Evolutionary conservation across 2,329 filamentous ascomycete species (phyloP), one percentile per base, ranked within the genome.

Genomic region (Xylariaceae sp.): DNA sequence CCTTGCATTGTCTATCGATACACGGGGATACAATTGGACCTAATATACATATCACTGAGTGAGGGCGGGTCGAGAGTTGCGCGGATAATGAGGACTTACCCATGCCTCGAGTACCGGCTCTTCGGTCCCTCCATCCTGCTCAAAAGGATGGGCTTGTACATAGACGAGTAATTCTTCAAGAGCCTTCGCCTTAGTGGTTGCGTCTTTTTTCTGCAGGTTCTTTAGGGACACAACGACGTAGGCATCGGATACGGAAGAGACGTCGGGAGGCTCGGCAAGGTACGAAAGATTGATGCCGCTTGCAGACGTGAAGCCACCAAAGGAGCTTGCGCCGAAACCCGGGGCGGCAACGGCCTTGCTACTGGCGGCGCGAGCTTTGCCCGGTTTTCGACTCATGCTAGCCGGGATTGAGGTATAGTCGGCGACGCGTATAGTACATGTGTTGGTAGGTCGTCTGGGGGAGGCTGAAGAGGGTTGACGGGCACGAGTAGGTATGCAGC

Each of bases 161-260:
- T 87, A 80, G 32, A 80, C 70, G 45, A 89, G 78, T 18, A 99
- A 73, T 49, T 97, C 92, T 63, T 97, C 92, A 26, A 99, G 75
- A 0, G 89, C 92, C 70, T 92, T 96, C 7, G 87, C 80, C 69
- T 96, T 95, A 36, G 94, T 99, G 10, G 85, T 95, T 65, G 86
- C 87, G 73, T 96, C 92, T 72, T 94, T 95, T 74, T 97, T 99
- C 47, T 86, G 80, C 3, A 96, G 73, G 63, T 95, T 96, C 72
- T 96, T 95, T 74, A 96, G 89, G n/a, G 86, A 84, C 13, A 97
- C 91, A 36, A 92, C 84, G 36, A 92, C 78, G 65, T 94, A 88
- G 7, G 91, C 80, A 63, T 96, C 86, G 42, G 85, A 87, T 55
- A 99, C 84, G 41, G 75, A 75, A 32, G 85, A 84, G 61, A 96